Percentiles rank a stretch among this genome's conserved stretches.
phyloP scores from a whole-genome alignment of 2,329 filamentous ascomycete genomes.

The Colletotrichum nymphaeae region DNA sequence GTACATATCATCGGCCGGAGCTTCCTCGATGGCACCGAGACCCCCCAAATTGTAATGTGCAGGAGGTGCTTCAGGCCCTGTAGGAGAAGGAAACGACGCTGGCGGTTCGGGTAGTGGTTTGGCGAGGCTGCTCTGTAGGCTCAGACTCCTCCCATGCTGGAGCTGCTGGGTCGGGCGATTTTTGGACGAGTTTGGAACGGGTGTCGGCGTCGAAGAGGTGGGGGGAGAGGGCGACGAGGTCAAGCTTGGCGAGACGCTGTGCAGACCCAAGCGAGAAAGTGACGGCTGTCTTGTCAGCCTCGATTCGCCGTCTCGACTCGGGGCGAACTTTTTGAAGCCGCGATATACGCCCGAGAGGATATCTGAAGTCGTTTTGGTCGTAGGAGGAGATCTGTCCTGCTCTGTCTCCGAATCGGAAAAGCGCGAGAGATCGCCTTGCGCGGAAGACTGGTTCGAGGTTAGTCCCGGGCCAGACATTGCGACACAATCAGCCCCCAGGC shows the following conservation, averaged over 20 bases:
- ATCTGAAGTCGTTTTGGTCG: constrained; percentile 55
- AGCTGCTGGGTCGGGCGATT: constrained; percentile 51
- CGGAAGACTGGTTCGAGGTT: constrained; percentile 42
- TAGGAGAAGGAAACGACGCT: constrained; percentile 37
- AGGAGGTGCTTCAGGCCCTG: constrained; percentile 43
- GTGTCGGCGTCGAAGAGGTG: constrained; percentile 34
- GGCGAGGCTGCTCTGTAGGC: constrained; percentile 66
- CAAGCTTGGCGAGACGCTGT: constrained; percentile 44
- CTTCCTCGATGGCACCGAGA: constrained; percentile 35
- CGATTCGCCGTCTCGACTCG: constrained; percentile 54
- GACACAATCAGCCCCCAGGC: constrained; percentile 18
- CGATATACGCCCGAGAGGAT: constrained; percentile 64
- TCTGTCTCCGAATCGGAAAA: constrained; percentile 60
- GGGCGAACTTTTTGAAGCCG: constrained; percentile 60
- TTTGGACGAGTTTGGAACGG: constrained; percentile 28
- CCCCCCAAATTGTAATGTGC: constrained; percentile 45
- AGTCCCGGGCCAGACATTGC: constrained; percentile 43
- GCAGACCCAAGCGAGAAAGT: constrained; percentile 48
- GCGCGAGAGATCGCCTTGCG: constrained; percentile 50
- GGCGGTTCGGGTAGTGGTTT: constrained; percentile 68
- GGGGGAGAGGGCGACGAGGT: constrained; percentile 43
- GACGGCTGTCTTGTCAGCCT: constrained; percentile 59
- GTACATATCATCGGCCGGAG: constrained; percentile 52
- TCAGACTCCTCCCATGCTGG: constrained; percentile 66
- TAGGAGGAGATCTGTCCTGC: constrained; percentile 40